A percentile compares a stretch with the other conserved stretches of the same genome.
phyloP scores from a whole-genome alignment of 176 grass and related monocot species.

The Oryza australiensis region DNA sequence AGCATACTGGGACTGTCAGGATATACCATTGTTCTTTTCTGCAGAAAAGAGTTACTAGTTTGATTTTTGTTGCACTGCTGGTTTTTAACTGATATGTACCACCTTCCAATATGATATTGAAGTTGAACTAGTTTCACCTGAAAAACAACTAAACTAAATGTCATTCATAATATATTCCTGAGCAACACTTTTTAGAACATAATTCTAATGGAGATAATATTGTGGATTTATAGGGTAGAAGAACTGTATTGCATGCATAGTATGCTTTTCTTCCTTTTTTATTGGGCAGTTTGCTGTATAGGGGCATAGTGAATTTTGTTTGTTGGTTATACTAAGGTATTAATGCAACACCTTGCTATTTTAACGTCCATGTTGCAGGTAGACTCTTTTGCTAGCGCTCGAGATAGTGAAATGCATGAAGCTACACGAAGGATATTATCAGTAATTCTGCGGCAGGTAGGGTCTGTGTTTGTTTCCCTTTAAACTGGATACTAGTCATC shows the following conservation, averaged over 20 bases:
- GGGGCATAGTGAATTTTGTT: not conserved
- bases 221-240: constrained; percentile 1
- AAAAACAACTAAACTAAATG: not conserved
- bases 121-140: not conserved
- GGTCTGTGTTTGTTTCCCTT: constrained; percentile 10
- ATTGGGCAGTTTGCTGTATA: not conserved
- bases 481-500: not conserved
- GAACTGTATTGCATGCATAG: not conserved
- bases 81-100: not conserved
- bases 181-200: not conserved
- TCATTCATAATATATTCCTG: not conserved
- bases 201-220: not conserved
- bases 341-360: not conserved
- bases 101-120: constrained; percentile 8
- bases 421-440: constrained; percentile 93
- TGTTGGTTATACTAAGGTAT: constrained; percentile 28
- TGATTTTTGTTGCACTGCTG: not conserved
- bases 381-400: constrained; percentile 86
- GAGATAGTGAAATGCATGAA: constrained; percentile 97
- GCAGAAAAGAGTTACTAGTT: not conserved
- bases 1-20: not conserved
- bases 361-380: constrained; percentile 50
- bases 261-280: not conserved
- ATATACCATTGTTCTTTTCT: not conserved
- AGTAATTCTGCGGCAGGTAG: constrained; percentile 92